Conservation (phyloP, 2,329 filamentous ascomycete species). For the Microsporum audouinii region DNA sequence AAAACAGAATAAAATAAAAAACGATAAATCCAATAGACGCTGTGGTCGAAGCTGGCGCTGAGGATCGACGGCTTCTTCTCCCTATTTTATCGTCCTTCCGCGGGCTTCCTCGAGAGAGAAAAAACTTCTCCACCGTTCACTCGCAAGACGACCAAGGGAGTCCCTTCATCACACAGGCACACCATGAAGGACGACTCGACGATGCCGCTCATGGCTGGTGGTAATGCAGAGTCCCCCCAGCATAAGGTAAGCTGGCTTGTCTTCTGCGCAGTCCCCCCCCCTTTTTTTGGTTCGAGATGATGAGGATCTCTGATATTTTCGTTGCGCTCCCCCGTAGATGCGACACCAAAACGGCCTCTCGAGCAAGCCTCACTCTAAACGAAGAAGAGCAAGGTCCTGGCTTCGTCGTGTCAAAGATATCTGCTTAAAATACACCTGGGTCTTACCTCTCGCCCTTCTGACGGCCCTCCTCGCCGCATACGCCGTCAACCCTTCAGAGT, state of each 20-base stretch:
- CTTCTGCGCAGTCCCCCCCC: not conserved
- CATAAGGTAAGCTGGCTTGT: not conserved
- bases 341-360: not conserved
- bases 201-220: not conserved
- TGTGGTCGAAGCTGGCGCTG: not conserved
- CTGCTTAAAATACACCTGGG: constrained; percentile 46
- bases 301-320: not conserved
- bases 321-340: not conserved
- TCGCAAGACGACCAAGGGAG: not conserved
- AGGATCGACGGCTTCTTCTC: not conserved
- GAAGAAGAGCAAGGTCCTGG: constrained; percentile 33
- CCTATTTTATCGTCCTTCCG: not conserved
- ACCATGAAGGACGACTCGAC: constrained; percentile 1
- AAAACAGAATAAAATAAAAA: not conserved
- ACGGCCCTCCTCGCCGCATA: constrained; percentile 55
- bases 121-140: not conserved
- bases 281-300: not conserved
- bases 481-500: constrained; percentile 60
- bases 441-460: constrained; percentile 58
- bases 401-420: constrained; percentile 34
- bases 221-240: not conserved
- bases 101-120: not conserved
- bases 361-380: constrained; percentile 31
- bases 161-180: not conserved
- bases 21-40: not conserved